These are phyloP conservation scores for Rostrohypoxylon terebratum DNA, from an alignment of 495 filamentous ascomycete species.

Conservation along the genomic window DNA sequence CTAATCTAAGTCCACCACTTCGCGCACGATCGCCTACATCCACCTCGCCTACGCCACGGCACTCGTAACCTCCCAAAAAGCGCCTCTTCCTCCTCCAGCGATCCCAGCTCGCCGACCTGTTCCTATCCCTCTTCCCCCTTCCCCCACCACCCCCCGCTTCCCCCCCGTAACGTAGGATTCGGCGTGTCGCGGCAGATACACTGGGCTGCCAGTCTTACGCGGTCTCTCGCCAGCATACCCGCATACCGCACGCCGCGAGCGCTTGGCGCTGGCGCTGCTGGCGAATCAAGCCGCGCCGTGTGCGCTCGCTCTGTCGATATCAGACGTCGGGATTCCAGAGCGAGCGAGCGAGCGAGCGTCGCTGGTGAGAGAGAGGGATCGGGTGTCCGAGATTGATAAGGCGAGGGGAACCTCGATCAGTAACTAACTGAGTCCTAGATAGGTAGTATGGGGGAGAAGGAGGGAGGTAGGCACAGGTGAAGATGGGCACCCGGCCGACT, in stretches of 20 bases:
- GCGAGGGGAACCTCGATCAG: not conserved
- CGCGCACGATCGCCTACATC: too few relatives aligned
- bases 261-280: not conserved
- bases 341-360: not conserved
- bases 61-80: too few relatives aligned
- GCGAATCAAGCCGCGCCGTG: too few relatives aligned
- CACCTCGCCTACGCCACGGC: too few relatives aligned
- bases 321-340: not conserved
- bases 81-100: too few relatives aligned
- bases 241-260: not conserved
- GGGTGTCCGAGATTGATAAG: not conserved
- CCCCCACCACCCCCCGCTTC: too few relatives aligned
- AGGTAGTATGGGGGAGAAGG: not conserved
- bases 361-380: not conserved
- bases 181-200: constrained; percentile 3
- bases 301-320: too few relatives aligned
- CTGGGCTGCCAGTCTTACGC: not conserved
- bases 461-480: not conserved
- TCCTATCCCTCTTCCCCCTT: too few relatives aligned
- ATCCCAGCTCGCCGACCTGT: too few relatives aligned
- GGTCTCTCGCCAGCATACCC: not conserved
- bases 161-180: constrained; percentile 4
- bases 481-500: not conserved
- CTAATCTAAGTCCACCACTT: not conserved
- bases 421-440: not conserved